phyloP scores from a whole-genome alignment of 2,329 filamentous ascomycete species.

The Lizonia empirigonia region DNA sequence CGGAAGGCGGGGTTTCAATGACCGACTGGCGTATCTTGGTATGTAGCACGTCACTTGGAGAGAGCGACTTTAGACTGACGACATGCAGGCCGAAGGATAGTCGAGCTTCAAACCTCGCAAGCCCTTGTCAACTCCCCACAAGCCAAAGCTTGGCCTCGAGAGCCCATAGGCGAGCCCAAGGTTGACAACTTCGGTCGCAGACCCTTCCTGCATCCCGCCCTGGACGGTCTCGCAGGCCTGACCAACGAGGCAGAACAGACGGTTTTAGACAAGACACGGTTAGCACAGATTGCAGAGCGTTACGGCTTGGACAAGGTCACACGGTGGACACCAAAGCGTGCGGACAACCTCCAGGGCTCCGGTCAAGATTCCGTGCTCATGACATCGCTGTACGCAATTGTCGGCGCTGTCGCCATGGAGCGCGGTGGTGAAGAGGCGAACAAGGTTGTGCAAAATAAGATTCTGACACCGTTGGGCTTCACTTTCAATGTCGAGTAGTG shows the following conservation, averaged over 20 bases:
- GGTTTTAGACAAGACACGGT: slow-evolving; percentile 66
- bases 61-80: slow-evolving; percentile 20
- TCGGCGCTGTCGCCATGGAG: slow-evolving; percentile 89
- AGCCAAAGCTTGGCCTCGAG: slow-evolving; percentile 28
- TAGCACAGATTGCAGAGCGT: slow-evolving; percentile 70
- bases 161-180: slow-evolving; percentile 24
- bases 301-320: slow-evolving; percentile 77
- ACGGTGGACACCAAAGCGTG: slow-evolving; percentile 84
- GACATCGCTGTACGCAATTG: slow-evolving; percentile 79
- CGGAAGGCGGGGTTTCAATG: slow-evolving; percentile 91
- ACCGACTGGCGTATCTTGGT: slow-evolving; percentile 89
- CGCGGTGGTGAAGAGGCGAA: slow-evolving; percentile 80
- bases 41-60: slow-evolving; percentile 38
- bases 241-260: slow-evolving; percentile 63
- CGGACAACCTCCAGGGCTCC: slow-evolving; percentile 71
- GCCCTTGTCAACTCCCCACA: slow-evolving; percentile 60
- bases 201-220: slow-evolving; percentile 72
- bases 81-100: slow-evolving; percentile 63
- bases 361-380: slow-evolving; percentile 77
- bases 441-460: slow-evolving; percentile 74
- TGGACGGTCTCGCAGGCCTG: slow-evolving; percentile 77
- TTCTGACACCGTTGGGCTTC: slow-evolving; percentile 61
- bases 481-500: slow-evolving; percentile 24
- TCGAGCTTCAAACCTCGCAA: slow-evolving; percentile 69
- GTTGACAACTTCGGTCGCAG: slow-evolving; percentile 56